Conservation (phyloP, 192 early-diverging fungal species). For the Backusella circina region DNA sequence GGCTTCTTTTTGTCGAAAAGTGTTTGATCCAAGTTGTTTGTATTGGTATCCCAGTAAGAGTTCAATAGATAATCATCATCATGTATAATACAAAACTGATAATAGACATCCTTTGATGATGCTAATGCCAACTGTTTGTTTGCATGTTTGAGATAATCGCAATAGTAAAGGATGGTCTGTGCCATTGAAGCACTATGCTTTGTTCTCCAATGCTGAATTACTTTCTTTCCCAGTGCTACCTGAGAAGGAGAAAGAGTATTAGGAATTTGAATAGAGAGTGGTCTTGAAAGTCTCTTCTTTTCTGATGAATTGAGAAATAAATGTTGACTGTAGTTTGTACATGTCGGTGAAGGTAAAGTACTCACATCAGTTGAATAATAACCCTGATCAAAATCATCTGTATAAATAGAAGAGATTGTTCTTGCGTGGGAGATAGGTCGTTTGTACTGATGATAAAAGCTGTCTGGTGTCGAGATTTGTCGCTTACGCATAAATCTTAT, state of each 20-base stretch:
- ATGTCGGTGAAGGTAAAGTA: conserved; percentile 4
- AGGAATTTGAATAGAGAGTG: conserved; percentile 21
- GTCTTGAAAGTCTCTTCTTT: not conserved
- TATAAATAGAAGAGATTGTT: not conserved
- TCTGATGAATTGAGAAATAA: not conserved
- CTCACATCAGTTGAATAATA: conserved; percentile 10
- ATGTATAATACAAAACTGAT: conserved; percentile 76
- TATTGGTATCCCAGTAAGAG: conserved; percentile 48
- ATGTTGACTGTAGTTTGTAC: conserved; percentile 3
- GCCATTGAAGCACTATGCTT: conserved; percentile 56
- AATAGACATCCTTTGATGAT: conserved; percentile 68
- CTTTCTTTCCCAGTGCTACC: conserved; percentile 36
- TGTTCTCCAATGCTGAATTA: conserved; percentile 44
- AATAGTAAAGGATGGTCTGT: conserved; percentile 60
- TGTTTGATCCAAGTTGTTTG: conserved; percentile 31
- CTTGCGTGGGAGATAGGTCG: not conserved
- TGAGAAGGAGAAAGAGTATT: conserved; percentile 41
- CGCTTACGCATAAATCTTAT: conserved; percentile 31
- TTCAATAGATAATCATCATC: conserved; percentile 38
- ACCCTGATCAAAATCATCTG: not conserved
- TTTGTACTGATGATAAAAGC: not conserved
- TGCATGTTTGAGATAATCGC: conserved; percentile 77
- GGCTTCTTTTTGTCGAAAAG: conserved; percentile 38
- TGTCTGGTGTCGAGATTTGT: conserved; percentile 13
- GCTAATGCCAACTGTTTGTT: conserved; percentile 76